Percentiles rank a stretch among this genome's conserved stretches.
Conservation (phyloP, 1,284 basidiomycete species). For the Apiotrichum sp. region DNA sequence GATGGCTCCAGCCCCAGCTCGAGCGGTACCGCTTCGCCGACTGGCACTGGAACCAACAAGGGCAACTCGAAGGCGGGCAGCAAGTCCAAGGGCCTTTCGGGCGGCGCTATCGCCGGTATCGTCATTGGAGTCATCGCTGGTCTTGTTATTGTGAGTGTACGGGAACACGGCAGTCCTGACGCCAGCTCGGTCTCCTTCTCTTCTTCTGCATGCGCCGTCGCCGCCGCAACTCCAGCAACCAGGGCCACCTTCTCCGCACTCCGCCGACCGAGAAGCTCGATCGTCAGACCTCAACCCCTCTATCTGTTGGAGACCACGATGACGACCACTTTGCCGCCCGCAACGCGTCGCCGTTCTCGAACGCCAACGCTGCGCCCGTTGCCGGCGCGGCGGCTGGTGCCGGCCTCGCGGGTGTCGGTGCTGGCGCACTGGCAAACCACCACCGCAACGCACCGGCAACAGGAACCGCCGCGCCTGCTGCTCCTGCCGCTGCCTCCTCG, state of each 20-base stretch:
- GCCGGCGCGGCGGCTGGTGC: conserved; percentile 3
- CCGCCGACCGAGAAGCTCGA: conserved; percentile 4
- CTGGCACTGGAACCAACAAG: conserved; percentile 2
- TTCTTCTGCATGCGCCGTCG: conserved; percentile 24
- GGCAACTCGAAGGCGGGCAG: conserved; percentile 2
- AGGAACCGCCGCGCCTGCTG: background rate
- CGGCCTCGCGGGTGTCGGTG: conserved; percentile 4
- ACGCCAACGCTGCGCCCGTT: background rate
- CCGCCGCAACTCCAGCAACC: background rate
- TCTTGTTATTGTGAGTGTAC: conserved; percentile 21
- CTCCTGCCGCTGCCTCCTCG: background rate
- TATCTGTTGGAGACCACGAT: background rate
- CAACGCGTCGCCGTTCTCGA: background rate
- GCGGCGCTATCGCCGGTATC: conserved; percentile 32
- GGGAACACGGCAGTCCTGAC: background rate
- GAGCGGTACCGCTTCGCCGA: conserved; percentile 7
- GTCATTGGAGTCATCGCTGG: conserved; percentile 23
- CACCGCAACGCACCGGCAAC: background rate
- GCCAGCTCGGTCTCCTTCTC: conserved; percentile 29
- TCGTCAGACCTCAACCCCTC: background rate
- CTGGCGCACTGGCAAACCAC: background rate
- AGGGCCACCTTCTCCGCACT: background rate
- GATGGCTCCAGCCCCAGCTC: conserved; percentile 20
- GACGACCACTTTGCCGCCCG: background rate
- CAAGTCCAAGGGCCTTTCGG: conserved; percentile 18